Base-by-base conservation (phyloP, 2,329 filamentous ascomycete genomes). In the Penicillium sp. region DNA sequence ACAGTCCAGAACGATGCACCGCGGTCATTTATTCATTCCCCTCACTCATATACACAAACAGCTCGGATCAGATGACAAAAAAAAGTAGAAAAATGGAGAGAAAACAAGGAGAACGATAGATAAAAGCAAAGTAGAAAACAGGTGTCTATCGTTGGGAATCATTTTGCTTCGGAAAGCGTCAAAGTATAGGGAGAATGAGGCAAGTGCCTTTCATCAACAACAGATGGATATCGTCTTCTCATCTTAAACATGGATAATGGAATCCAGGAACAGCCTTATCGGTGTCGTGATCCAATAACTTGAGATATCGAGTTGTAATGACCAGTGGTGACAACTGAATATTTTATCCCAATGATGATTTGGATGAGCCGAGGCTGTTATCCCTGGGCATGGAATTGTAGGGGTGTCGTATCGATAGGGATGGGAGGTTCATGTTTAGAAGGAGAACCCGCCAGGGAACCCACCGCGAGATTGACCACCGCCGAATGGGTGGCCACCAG, bases 381-480 rank as follows among this genome's bases (percentile, higher is more conserved):
- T 31, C 29, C n/a, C 46, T 33, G 26, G 46, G 19, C 9, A 13
- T 48, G 46, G 10, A 22, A 16, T 48, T 8, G 24, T 37, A 19
- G 47, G 46, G 16, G 31, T 14, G 19, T 35, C 19, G 29, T 35
- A 49, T 24, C 19, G 8, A 14, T 35, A 26, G 21, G 47, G 22
- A 11, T 16, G 5, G n/a, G 14, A 19, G 16, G 14, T 35, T 24
- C 16, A 31, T 31, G 35, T 62, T 73, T 80, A 80, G 67, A 88
- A 89, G 62, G 81, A 81, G 74, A 87, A 89, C 57, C 82, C 80
- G 49, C 81, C 74, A 3, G 78, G 78, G 70, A 80, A 82, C 60
- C 48, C 48, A 46, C 81, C 80, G 44, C 76, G 78, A 51, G 65
- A 52, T 35, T 72, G 70, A 22, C 54, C 71, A 22, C 54, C 71